phyloP scores from a whole-genome alignment of 176 grass and related monocot species.

The Chrysopogon serrulatus region DNA sequence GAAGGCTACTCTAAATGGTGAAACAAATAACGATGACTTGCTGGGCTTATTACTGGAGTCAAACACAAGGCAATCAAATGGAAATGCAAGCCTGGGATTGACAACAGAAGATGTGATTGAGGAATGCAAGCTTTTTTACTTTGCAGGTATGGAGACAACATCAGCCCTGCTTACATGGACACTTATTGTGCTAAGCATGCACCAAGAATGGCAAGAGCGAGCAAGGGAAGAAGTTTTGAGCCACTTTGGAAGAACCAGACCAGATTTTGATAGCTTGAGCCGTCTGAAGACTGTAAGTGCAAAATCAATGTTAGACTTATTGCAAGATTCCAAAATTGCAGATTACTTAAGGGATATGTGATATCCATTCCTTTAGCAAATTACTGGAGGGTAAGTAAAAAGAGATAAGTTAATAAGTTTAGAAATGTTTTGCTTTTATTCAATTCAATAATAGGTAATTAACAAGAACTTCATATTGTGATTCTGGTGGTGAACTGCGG shows the following conservation, averaged over 20 bases:
- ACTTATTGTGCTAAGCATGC: conserved; percentile 60
- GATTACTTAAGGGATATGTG: neutral
- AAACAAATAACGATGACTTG: conserved; percentile 43
- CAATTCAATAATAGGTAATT: neutral
- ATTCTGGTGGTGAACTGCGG: neutral
- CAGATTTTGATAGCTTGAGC: conserved; percentile 54
- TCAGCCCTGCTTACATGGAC: conserved; percentile 80
- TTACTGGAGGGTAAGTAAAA: neutral
- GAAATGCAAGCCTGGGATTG: conserved; percentile 36
- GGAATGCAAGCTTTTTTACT: conserved; percentile 94
- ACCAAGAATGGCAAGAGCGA: conserved; percentile 65
- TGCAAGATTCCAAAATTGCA: neutral
- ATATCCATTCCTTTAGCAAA: neutral
- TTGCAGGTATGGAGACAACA: conserved; percentile 81
- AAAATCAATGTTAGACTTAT: neutral
- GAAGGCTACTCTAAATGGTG: conserved; percentile 24
- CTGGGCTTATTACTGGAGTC: conserved; percentile 66
- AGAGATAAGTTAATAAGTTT: neutral
- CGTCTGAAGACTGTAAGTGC: conserved; percentile 68
- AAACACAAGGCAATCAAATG: conserved; percentile 43
- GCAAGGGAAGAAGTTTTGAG: conserved; percentile 71
- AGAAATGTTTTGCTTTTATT: neutral
- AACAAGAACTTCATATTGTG: neutral
- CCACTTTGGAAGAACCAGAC: conserved; percentile 44
- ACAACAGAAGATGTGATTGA: conserved; percentile 61